These are phyloP conservation scores for Ganoderma sinense DNA, from an alignment of 1,284 basidiomycete genomes.

Conservation along the genomic window DNA sequence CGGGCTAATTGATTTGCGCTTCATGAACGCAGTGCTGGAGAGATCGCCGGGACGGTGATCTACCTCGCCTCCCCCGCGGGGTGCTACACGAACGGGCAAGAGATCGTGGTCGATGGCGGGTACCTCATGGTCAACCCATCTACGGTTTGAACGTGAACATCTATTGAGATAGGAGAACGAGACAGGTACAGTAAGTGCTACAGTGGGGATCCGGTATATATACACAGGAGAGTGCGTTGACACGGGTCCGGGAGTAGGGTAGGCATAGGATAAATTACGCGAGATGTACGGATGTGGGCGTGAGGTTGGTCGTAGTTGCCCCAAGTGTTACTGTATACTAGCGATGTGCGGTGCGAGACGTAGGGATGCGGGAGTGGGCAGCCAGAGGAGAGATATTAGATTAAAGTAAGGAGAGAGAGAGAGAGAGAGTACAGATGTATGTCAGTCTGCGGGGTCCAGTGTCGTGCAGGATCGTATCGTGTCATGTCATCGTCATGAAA, in stretches of 20 bases:
- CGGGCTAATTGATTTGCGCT: not conserved
- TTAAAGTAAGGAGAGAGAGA: not conserved
- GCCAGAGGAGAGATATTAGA: not conserved
- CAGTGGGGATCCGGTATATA: slow-evolving; percentile 1
- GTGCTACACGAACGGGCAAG: slow-evolving; percentile 77
- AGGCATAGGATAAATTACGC: slow-evolving; percentile 31
- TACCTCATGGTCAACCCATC: slow-evolving; percentile 77
- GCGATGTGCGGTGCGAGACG: slow-evolving; percentile 7
- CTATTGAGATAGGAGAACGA: not conserved
- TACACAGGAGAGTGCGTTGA: slow-evolving; percentile 21
- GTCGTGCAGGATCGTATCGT: slow-evolving; percentile 25
- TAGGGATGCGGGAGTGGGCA: not conserved
- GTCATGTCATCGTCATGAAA: slow-evolving; percentile 11
- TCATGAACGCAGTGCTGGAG: slow-evolving; percentile 56
- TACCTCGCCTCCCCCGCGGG: slow-evolving; percentile 77
- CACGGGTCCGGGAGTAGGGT: slow-evolving; percentile 16
- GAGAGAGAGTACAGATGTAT: not conserved
- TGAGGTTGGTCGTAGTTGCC: not conserved
- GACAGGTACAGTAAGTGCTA: slow-evolving; percentile 10
- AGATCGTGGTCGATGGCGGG: slow-evolving; percentile 78
- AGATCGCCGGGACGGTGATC: slow-evolving; percentile 78
- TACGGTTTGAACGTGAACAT: slow-evolving; percentile 24
- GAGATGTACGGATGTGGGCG: slow-evolving; percentile 16
- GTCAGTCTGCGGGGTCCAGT: slow-evolving; percentile 24
- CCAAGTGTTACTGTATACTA: slow-evolving; percentile 11